A percentile compares a stretch with the other conserved stretches of the same genome.
These are phyloP conservation scores for Pseudogymnoascus sp. DNA, from an alignment of 2,329 filamentous ascomycete species.

Conservation along the genomic window DNA sequence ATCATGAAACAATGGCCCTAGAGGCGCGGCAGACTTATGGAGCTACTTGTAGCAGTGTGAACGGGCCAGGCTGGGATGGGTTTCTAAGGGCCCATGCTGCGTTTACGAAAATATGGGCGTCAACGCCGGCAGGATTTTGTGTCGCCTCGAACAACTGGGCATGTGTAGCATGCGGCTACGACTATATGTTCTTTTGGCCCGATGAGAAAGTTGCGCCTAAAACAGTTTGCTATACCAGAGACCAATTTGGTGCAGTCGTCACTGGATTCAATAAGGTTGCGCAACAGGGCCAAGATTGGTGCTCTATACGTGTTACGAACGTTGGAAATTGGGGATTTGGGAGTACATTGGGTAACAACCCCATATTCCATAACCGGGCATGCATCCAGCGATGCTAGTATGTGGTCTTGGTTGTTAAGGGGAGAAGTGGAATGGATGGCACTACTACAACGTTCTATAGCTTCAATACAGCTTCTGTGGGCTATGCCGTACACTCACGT, in stretches of 20 bases:
- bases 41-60: not conserved
- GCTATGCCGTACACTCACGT: not conserved
- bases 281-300: not conserved
- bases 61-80: not conserved
- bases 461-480: not conserved
- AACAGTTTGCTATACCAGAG: not conserved
- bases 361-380: not conserved
- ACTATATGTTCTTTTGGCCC: not conserved
- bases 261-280: not conserved
- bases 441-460: not conserved
- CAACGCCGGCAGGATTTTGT: not conserved
- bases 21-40: not conserved
- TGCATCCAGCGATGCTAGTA: not conserved
- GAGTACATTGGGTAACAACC: too few species aligned
- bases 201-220: not conserved
- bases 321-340: not conserved
- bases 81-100: not conserved
- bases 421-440: not conserved
- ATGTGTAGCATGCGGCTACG: not conserved
- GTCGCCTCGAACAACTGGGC: not conserved
- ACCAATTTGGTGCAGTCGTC: not conserved
- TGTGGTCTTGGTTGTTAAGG: not conserved
- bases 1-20: not conserved
- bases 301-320: not conserved
- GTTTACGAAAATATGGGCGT: not conserved